phyloP scores from a whole-genome alignment of 306 rosid species.

The Rosa multiflora region DNA sequence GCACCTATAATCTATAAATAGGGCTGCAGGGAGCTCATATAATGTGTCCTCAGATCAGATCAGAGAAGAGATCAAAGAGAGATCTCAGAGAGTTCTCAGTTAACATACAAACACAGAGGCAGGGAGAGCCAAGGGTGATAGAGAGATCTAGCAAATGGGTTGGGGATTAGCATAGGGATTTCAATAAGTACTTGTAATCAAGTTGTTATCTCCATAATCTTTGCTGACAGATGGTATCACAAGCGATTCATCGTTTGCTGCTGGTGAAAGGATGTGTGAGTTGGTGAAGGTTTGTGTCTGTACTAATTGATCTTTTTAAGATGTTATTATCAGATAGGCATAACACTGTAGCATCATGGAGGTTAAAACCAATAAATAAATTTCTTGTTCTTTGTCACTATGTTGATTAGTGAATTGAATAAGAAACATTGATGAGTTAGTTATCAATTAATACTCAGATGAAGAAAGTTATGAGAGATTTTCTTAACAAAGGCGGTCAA shows the following conservation, averaged over 20 bases:
- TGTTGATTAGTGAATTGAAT: background rate
- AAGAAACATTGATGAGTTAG: background rate
- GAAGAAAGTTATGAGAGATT: background rate
- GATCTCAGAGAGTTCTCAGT: too few species aligned
- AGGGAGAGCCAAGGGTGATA: too few species aligned
- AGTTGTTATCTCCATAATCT: too few species aligned
- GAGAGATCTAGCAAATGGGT: too few species aligned
- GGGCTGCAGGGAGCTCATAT: too few species aligned
- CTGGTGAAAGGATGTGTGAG: slow-evolving; percentile 88
- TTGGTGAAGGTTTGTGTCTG: slow-evolving; percentile 68
- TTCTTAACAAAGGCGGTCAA: background rate
- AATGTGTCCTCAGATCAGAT: too few species aligned
- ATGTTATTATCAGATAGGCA: slow-evolving; percentile 9
- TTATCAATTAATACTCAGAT: background rate
- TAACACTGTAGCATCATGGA: background rate
- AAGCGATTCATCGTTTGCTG: slow-evolving; percentile 62
- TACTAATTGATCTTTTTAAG: slow-evolving; percentile 5
- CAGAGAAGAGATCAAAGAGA: too few species aligned
- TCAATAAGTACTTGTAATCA: too few species aligned
- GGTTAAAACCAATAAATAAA: slow-evolving; percentile 1
- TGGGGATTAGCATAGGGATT: too few species aligned
- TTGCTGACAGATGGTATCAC: slow-evolving; percentile 48
- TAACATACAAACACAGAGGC: too few species aligned
- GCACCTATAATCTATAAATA: too few species aligned
- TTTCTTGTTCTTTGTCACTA: background rate